Percentiles rank a stretch among this genome's conserved stretches.
Evolutionary conservation across 2,329 filamentous ascomycete species (phyloP).

Genomic region (Trichoderma pleuroti): DNA sequence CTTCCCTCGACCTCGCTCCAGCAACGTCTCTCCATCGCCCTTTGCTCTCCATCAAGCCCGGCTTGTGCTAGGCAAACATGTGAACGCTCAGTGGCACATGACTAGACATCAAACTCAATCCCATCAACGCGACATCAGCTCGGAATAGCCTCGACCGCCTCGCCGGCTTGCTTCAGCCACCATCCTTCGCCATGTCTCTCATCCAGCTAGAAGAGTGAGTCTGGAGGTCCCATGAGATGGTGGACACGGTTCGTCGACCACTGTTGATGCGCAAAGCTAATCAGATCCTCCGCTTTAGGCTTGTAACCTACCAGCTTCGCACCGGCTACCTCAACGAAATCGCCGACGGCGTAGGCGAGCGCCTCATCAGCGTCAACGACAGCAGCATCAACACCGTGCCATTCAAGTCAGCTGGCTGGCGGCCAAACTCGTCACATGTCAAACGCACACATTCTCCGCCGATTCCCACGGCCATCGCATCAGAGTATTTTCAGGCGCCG

Average conservation of each 20-base stretch:
- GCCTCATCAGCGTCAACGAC: constrained; percentile 77
- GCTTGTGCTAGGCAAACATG: constrained; percentile 15
- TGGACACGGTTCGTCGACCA: neutral
- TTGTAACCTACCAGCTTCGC: constrained; percentile 78
- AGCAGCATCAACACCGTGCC: constrained; percentile 73
- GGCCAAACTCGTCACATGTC: constrained; percentile 67
- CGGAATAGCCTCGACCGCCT: neutral
- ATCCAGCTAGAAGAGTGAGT: constrained; percentile 40
- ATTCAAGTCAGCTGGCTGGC: constrained; percentile 81
- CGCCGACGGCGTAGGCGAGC: constrained; percentile 79
- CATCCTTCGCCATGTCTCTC: constrained; percentile 33
- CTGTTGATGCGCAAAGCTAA: constrained; percentile 21
- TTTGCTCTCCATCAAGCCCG: neutral
- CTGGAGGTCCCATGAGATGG: neutral
- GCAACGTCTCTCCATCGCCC: neutral
- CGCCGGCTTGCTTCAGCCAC: neutral
- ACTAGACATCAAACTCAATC: constrained; percentile 17
- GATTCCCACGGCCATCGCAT: constrained; percentile 76
- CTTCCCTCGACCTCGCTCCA: neutral
- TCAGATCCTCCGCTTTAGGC: constrained; percentile 43
- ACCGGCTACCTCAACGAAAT: constrained; percentile 76
- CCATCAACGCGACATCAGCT: neutral
- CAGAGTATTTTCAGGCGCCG: constrained; percentile 77
- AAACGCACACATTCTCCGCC: constrained; percentile 83
- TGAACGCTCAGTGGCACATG: constrained; percentile 13